Percentiles rank a stretch among this genome's conserved stretches.
Evolutionary conservation across 805 yeast species (phyloP).

Genomic region (Hanseniaspora valbyensis): DNA sequence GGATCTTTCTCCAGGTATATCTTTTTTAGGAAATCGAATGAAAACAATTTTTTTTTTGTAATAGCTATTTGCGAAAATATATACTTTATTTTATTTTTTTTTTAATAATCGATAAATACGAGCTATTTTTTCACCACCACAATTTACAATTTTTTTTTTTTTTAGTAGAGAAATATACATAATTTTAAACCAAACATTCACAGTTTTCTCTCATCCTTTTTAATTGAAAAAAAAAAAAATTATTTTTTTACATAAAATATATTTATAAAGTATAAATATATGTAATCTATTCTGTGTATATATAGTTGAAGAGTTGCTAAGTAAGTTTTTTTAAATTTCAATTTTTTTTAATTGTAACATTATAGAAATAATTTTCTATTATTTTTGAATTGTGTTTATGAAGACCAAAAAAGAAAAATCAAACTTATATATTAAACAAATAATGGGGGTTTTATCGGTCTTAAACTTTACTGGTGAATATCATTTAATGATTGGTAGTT

Average conservation of each 20-base stretch:
- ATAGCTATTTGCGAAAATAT: too few relatives aligned
- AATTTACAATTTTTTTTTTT: not conserved
- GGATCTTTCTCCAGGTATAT: not conserved
- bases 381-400: too few relatives aligned
- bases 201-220: not conserved
- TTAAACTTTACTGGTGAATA: slow-evolving; percentile 7
- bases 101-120: too few relatives aligned
- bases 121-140: not conserved
- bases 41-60: too few relatives aligned
- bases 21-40: not conserved
- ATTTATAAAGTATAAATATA: too few relatives aligned
- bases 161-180: too few relatives aligned
- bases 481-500: slow-evolving; percentile 11
- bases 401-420: not conserved
- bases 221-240: too few relatives aligned
- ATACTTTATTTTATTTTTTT: too few relatives aligned
- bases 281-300: too few relatives aligned
- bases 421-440: not conserved
- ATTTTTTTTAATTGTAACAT: too few relatives aligned
- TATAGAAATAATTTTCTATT: too few relatives aligned
- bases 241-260: too few relatives aligned
- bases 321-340: not conserved
- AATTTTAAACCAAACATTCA: not conserved
- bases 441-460: slow-evolving; percentile 15
- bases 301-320: not conserved